Evolutionary conservation across 2,329 filamentous ascomycete species (phyloP), one percentile per base, ranked within the genome.

Genomic region (Pseudopithomyces chartarum): DNA sequence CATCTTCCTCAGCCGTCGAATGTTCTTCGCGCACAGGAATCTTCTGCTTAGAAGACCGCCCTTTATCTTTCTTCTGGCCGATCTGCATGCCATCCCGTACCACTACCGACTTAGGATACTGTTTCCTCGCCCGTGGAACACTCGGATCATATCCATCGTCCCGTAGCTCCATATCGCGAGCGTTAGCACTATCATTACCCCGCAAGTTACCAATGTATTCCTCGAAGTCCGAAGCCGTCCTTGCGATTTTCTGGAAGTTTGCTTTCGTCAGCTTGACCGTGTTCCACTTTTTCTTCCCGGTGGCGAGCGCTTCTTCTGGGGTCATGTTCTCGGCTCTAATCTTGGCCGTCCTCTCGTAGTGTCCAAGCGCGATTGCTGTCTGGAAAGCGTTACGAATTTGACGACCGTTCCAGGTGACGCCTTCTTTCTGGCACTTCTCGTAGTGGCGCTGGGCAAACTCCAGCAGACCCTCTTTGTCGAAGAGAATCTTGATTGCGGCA

Each of bases 341-440:
- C 43, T 54, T 54, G 22, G 42, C 32, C 6, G 47, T 22, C 20
- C 51, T 40, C 22, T 40, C 36, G 32, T 40, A 45, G n/a, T 45
- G 42, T 10, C 42, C 42, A 7, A 45, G 20, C 2, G 42, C 42
- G 3, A 45, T 45, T 13, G 42, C 42, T 10, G 42, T 45, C 40
- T 63, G 58, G 50, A 64, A 61, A 1, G 62, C 61, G 26, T 62
- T 62, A 4, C 55, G 42, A 36, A 62, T 62, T 52, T 62, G 57
- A 1, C 60, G 49, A 5, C 60, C 60, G 26, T 62, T 62, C 60
- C 60, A 62, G 8, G 44, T 43, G 7, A 42, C 44, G 17, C 45
- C 45, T 29, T 29, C 5, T 29, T 29, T 29, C 8, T 29, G 26
- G 6, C 34, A 34, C 26, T 50, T 47, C 1, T 54, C 44, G 23